These are phyloP conservation scores for Linnemannia hyalina DNA, from an alignment of 192 early-diverging fungal genomes.

Conservation along the genomic window DNA sequence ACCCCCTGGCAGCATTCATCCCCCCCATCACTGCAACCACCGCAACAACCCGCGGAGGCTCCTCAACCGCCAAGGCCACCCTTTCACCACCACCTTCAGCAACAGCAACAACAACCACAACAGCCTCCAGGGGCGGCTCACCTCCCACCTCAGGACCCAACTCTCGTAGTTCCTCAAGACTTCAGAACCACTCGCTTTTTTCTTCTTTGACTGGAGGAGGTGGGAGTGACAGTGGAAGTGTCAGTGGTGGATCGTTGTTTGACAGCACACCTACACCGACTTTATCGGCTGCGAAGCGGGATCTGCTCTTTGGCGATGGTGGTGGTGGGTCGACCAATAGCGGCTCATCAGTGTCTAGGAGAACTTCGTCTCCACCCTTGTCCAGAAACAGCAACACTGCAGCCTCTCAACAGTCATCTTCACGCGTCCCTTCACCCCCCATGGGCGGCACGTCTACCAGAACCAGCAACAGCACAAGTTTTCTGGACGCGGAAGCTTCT, in stretches of 20 bases:
- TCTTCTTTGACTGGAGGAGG: conserved; percentile 31
- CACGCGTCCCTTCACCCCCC: conserved; percentile 27
- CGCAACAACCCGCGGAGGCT: conserved; percentile 31
- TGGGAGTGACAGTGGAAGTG: not conserved
- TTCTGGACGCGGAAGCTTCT: conserved; percentile 24
- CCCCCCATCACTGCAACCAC: conserved; percentile 46
- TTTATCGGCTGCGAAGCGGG: conserved; percentile 39
- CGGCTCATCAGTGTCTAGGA: conserved; percentile 21
- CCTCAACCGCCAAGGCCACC: conserved; percentile 33
- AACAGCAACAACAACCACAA: not conserved
- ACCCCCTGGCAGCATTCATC: conserved; percentile 41
- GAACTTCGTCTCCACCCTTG: conserved; percentile 41
- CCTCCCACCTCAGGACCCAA: conserved; percentile 35
- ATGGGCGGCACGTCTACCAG: not conserved
- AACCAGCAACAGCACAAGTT: not conserved
- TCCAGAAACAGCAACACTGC: conserved; percentile 14
- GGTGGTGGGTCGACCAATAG: not conserved
- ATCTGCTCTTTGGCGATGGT: conserved; percentile 39
- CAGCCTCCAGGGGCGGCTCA: conserved; percentile 11
- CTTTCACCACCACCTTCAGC: conserved; percentile 34
- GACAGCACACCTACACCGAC: conserved; percentile 15
- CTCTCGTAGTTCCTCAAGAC: conserved; percentile 47
- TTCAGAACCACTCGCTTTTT: conserved; percentile 46
- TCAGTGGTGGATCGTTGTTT: conserved; percentile 27
- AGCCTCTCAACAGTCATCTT: conserved; percentile 10